phyloP scores from a whole-genome alignment of 495 filamentous ascomycete species.

The Symbiotaphrina buchneri region DNA sequence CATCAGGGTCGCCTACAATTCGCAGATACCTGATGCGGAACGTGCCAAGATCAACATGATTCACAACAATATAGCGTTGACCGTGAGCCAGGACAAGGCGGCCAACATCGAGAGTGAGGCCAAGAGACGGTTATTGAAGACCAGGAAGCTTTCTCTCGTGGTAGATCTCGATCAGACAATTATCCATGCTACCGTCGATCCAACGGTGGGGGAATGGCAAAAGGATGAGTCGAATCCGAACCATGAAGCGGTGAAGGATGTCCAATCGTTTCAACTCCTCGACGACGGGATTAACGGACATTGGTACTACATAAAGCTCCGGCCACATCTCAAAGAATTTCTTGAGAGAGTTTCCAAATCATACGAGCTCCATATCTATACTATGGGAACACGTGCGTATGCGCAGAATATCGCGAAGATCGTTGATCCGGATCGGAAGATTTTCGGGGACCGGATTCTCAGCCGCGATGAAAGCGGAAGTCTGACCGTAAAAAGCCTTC shows the following conservation, averaged over 20 bases:
- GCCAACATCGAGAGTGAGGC: constrained; percentile 62
- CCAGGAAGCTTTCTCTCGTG: constrained; percentile 71
- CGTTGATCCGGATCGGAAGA: constrained; percentile 70
- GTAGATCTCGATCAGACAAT: constrained; percentile 97
- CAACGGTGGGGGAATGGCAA: constrained; percentile 91
- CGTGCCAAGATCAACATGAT: constrained; percentile 84
- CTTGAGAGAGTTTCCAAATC: constrained; percentile 53
- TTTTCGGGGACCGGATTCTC: constrained; percentile 87
- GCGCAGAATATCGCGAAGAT: constrained; percentile 79
- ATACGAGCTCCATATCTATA: constrained; percentile 96
- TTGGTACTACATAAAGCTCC: constrained; percentile 97
- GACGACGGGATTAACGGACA: constrained; percentile 60
- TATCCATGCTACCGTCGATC: constrained; percentile 94
- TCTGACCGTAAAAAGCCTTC: constrained; percentile 69
- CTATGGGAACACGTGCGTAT: constrained; percentile 93
- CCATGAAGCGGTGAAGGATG: constrained; percentile 71
- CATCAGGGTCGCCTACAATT: constrained; percentile 31
- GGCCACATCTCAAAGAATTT: constrained; percentile 75
- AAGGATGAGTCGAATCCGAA: constrained; percentile 74
- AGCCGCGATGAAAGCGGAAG: constrained; percentile 93
- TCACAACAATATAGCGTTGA: constrained; percentile 70
- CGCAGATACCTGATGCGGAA: constrained; percentile 33
- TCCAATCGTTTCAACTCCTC: constrained; percentile 62
- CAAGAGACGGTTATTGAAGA: constrained; percentile 57
- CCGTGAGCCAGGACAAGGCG: constrained; percentile 39